These are phyloP conservation scores for Rubia tinctorum DNA, from an alignment of 305 asterid species.

Conservation along the genomic window DNA sequence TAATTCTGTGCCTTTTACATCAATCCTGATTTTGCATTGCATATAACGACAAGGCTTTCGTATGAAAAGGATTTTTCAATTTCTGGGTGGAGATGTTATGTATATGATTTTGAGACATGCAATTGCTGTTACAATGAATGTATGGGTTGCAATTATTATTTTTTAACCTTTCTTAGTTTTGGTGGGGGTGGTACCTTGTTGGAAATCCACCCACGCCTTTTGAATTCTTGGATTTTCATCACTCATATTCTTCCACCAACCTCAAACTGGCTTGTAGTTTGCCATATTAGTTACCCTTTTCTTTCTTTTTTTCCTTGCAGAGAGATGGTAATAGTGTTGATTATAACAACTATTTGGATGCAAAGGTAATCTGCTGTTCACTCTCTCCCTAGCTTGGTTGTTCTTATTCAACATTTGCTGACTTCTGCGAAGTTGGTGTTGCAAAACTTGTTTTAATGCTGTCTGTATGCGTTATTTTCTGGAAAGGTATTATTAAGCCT, in stretches of 20 bases:
- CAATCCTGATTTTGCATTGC: background rate
- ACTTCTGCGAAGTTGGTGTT: background rate
- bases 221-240: background rate
- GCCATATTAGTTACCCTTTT: background rate
- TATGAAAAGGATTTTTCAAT: background rate
- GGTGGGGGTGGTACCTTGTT: background rate
- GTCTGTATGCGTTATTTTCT: background rate
- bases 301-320: conserved; percentile 37
- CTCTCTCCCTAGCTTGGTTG: conserved; percentile 8
- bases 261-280: background rate
- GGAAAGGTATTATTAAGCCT: background rate
- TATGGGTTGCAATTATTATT: background rate
- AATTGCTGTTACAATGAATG: background rate
- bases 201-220: background rate
- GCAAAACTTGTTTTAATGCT: background rate
- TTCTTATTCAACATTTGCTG: background rate
- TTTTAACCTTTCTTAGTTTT: background rate
- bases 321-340: conserved; percentile 84
- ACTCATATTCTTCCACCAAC: background rate
- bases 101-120: background rate
- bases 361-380: conserved; percentile 53
- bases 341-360: conserved; percentile 73
- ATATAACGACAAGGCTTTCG: background rate
- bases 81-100: background rate
- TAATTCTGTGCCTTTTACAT: background rate